Evolutionary conservation across 768 basidiomycete species (phyloP), one percentile per base, ranked within the genome.

Genomic region (Agrocybe chaxingu): DNA sequence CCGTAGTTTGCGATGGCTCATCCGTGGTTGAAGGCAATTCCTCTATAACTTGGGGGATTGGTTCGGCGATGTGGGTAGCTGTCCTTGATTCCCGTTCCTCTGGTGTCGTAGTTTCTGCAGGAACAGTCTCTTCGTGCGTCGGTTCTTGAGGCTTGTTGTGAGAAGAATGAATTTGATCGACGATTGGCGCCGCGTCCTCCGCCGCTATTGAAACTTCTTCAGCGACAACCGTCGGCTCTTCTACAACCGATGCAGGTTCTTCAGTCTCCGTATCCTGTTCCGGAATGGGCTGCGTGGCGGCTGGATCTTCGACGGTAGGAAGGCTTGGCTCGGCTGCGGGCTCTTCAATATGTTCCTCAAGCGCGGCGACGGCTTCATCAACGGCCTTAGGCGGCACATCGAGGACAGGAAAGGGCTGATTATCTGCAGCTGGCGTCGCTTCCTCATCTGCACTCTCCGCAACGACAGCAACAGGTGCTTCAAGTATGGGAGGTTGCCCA

Each of bases 381-480:
- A 49, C 57, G 34, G 19, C 45, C 4, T 32, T 47, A 6, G 12
- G 33, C 18, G 48, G 8, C 11, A 52, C 47, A 41, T 42, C 47
- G n/a, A 35, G 33, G 16, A 36, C 33, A 24, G 44, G 43, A 40
- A 51, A 33, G 39, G 43, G 13, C 4, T 4, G 9, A 7, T 45
- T n/a, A 3, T 45, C 29, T 31, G 12, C 8, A 33, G 4, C 43
- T 18, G 16, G 30, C 7, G 9, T 31, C 30, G 29, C 8, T 45
- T 45, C 19, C 30, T 35, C 33, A 35, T 4, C 24, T 12, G 32
- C 29, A 2, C 34, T 33, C 34, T 47, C 42, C 16, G 31, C 51
- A 47, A 47, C 44, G 24, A n/a, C 38, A 8, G 29, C 10, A 38
- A 13, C 41, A 11, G 50, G 39, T 0, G 44, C 47, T 10, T 34